Base-by-base conservation (phyloP, 2,329 filamentous ascomycete genomes). In the Calonectria montana region DNA sequence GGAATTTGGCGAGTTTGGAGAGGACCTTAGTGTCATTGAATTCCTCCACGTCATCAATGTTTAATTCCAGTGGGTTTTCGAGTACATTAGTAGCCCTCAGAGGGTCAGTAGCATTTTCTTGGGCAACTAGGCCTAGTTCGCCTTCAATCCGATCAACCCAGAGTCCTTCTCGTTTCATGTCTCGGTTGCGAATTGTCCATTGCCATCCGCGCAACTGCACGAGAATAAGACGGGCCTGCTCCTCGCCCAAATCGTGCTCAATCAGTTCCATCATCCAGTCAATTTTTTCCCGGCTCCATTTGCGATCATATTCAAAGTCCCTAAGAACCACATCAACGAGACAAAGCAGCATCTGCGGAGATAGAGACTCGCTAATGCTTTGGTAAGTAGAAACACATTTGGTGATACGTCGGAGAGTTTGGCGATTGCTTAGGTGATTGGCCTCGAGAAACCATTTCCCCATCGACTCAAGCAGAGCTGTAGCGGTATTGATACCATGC, bases 221-320 rank as follows among this genome's bases (percentile, higher is more conserved):
- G 7, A 69, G 48, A 13, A 73, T 69, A 15, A 48, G 66, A 1
- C 69, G 43, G 23, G 75, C 77, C 45, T 79, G 70, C 47, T 78
- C 65, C 4, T 50, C 61, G 31, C 77, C 77, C 37, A 66, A 29
- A n/a, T 73, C 41, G 16, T 64, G 27, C 23, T 27, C 43, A 31
- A 71, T 63, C 5, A 71, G 57, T 13, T 59, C 29, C 12, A 81
- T 69, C 43, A 84, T 70, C 13, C 66, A 59, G 39, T 81, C 45
- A 12, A 84, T 65, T 67, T 59, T 53, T 64, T 69, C 48, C 15
- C 55, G 21, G 9, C 59, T 50, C 3, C 84, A 84, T 25, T 67
- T 69, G n/a, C 76, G 72, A 7, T 83, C 83, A 41, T 71, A 70
- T 37, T 81, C 80, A 5, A 86, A 76, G 68, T 86, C 84, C 12